Evolutionary conservation across 2,329 filamentous ascomycete species (phyloP).

Genomic region (Xenoacremonium recifei): DNA sequence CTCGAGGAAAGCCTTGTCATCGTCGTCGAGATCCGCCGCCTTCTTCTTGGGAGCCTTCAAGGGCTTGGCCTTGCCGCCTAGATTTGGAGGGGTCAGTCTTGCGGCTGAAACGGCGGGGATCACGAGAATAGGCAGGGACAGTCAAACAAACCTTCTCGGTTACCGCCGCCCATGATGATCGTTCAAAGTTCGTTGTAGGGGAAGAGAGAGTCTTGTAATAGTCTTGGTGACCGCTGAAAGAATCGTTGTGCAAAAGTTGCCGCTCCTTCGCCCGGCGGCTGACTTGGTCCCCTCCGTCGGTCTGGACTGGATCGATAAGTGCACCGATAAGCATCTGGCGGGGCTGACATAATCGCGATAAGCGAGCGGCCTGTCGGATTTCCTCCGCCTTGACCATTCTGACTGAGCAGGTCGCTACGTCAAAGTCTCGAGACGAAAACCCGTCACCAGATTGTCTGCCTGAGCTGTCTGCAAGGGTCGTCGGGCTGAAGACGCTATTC

Average conservation of each 20-base stretch:
- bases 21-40: constrained; percentile 79
- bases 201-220: constrained; percentile 6
- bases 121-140: neutral
- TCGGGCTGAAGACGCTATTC: too few relatives aligned
- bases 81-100: constrained; percentile 21
- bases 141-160: constrained; percentile 35
- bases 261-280: constrained; percentile 13
- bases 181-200: constrained; percentile 13
- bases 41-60: constrained; percentile 88
- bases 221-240: too few relatives aligned
- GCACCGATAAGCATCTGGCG: constrained; percentile 20
- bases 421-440: constrained; percentile 9
- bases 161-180: constrained; percentile 37
- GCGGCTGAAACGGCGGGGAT: neutral
- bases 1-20: constrained; percentile 77
- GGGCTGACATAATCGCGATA: constrained; percentile 25
- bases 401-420: constrained; percentile 9
- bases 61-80: constrained; percentile 81
- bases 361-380: constrained; percentile 10
- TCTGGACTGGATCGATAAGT: constrained; percentile 9
- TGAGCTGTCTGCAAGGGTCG: too few relatives aligned
- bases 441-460: too few relatives aligned
- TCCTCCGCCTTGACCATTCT: constrained; percentile 13
- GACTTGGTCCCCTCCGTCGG: constrained; percentile 6
- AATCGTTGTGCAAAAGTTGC: constrained; percentile 26